Evolutionary conservation across 768 basidiomycete species (phyloP), one percentile per base, ranked within the genome.

Genomic region (Cantharellus anzutake): DNA sequence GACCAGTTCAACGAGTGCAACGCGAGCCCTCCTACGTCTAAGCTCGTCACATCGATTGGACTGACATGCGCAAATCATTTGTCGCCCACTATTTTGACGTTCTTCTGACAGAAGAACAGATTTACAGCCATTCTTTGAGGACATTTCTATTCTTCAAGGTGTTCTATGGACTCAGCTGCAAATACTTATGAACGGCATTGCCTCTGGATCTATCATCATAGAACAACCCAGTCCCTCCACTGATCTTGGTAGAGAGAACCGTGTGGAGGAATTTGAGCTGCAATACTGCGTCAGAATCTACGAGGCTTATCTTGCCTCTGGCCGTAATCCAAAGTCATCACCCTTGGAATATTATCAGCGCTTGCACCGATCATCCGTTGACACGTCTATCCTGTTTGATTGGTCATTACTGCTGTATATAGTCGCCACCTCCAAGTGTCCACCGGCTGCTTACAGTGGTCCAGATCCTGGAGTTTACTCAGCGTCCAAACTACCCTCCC

Each of bases 91-190:
- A 81, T 68, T 65, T 67, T 1, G 74, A 77, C 34, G 63, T 77
- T 7, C 65, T 72, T 20, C 66, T 75, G 34, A 72, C 73, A 2
- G 68, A 72, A 50, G 71, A 78, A 4, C 76, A 80, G 35, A 68
- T 86, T 65, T 65, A 3, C 65, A 67, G n/a, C 69, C 68, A 56
- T 75, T 76, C 35, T 81, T 79, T 64, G 88, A 92, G 72, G 86
- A 89, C 64, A 66, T 85, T 3, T 77, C 83, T 0, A 73, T 84
- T 4, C 73, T 78, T 56, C 74, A 75, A 62, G 74, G 78, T 20
- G 70, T 74, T n/a, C 70, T 88, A 3, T 82, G 80, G 75, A 78
- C 73, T 1, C 86, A 90, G 65, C 67, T 81, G 29, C 80, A 84
- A 60, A 74, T 87, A 29, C 68, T 88, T 44, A 73, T 73, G 42